Conservation (phyloP, 2,329 filamentous ascomycete species). For the Periconia sp. region DNA sequence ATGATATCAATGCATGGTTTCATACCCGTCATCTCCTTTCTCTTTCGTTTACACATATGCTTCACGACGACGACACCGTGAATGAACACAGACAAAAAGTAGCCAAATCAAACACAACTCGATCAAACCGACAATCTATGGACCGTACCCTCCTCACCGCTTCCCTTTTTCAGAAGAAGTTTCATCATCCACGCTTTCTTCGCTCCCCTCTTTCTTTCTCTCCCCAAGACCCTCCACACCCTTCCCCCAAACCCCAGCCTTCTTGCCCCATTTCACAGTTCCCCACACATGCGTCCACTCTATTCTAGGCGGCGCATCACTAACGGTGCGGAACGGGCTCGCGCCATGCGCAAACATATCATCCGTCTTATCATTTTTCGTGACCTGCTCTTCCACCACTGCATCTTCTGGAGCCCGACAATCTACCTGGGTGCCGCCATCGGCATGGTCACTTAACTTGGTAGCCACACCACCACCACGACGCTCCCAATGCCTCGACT, state of each 20-base stretch:
- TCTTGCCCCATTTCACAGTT: conserved; percentile 55
- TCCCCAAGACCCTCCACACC: conserved; percentile 51
- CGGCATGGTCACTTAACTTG: background rate
- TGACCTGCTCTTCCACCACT: conserved; percentile 13
- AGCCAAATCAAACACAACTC: background rate
- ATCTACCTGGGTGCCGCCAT: background rate
- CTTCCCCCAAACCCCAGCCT: conserved; percentile 55
- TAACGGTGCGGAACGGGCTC: conserved; percentile 49
- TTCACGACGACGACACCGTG: background rate
- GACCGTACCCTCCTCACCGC: background rate
- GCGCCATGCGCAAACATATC: conserved; percentile 46
- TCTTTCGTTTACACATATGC: background rate
- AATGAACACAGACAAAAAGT: background rate
- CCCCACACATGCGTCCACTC: conserved; percentile 58
- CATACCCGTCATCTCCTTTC: conserved; percentile 27
- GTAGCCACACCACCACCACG: background rate
- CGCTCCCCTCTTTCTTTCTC: conserved; percentile 38
- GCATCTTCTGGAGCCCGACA: background rate
- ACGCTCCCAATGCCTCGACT: conserved; percentile 68
- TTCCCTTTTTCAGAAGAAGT: background rate
- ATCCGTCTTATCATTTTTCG: conserved; percentile 16
- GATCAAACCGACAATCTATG: background rate
- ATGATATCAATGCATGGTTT: conserved; percentile 38
- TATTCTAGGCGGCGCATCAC: conserved; percentile 54
- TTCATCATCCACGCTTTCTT: background rate